Conservation (phyloP, 768 basidiomycete species). For the Kwoniella sp. region DNA sequence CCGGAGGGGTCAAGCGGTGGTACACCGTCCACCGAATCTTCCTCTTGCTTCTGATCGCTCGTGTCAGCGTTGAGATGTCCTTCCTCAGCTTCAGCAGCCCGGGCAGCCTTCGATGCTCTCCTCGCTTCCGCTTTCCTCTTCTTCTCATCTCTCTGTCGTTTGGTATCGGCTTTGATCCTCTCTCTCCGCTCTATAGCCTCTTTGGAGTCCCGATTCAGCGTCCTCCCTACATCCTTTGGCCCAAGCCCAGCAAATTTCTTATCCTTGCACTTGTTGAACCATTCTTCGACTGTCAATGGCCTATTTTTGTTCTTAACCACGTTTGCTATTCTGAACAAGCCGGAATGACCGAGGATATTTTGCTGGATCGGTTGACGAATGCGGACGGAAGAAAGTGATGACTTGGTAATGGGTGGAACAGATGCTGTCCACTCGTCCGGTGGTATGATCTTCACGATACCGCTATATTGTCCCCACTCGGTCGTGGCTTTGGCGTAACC, state of each 20-base stretch:
- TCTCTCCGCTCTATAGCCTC: slow-evolving; percentile 31
- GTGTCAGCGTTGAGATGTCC: background rate
- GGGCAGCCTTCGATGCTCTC: slow-evolving; percentile 16
- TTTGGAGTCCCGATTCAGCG: slow-evolving; percentile 35
- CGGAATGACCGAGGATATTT: slow-evolving; percentile 79
- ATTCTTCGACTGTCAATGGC: slow-evolving; percentile 51
- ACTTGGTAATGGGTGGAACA: slow-evolving; percentile 71
- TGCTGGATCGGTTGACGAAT: slow-evolving; percentile 92
- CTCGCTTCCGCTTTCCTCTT: slow-evolving; percentile 27
- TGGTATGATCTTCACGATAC: slow-evolving; percentile 94
- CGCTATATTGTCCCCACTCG: slow-evolving; percentile 84
- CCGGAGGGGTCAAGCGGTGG: slow-evolving; percentile 39
- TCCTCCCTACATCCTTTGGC: slow-evolving; percentile 43
- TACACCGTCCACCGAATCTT: slow-evolving; percentile 8
- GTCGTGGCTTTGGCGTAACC: slow-evolving; percentile 82
- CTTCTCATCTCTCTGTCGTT: slow-evolving; percentile 60
- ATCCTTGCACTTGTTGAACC: slow-evolving; percentile 51
- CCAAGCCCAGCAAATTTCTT: slow-evolving; percentile 40
- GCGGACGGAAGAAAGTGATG: slow-evolving; percentile 68
- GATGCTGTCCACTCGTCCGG: slow-evolving; percentile 85
- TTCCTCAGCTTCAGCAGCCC: background rate
- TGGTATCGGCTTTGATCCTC: slow-evolving; percentile 21
- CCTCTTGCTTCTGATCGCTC: background rate
- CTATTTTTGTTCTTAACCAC: slow-evolving; percentile 67
- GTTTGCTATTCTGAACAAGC: slow-evolving; percentile 86